phyloP scores from a whole-genome alignment of 352 stramenopile species.

The Phytophthora agathidicida region DNA sequence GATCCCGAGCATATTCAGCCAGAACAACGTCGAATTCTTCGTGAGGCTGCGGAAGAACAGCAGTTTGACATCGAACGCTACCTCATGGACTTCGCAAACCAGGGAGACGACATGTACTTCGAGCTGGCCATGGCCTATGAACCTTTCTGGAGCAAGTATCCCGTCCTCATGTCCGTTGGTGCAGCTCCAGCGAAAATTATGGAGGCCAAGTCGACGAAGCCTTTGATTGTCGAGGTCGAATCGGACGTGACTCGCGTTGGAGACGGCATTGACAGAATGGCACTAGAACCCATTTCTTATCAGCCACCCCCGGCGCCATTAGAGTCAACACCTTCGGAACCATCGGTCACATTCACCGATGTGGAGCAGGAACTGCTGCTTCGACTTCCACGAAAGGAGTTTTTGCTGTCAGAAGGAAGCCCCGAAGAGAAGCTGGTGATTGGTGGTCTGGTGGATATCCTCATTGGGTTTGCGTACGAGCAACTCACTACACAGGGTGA shows the following conservation, averaged over 20 bases:
- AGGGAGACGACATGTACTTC: slow-evolving; percentile 94
- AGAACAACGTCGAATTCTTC: slow-evolving; percentile 71
- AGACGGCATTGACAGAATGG: slow-evolving; percentile 29
- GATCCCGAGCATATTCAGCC: slow-evolving; percentile 86
- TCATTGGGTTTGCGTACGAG: slow-evolving; percentile 97
- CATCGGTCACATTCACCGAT: slow-evolving; percentile 47
- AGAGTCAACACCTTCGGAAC: neutral
- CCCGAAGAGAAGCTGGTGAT: slow-evolving; percentile 69
- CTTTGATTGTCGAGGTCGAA: slow-evolving; percentile 52
- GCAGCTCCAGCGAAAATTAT: slow-evolving; percentile 1
- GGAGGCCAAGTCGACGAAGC: slow-evolving; percentile 11
- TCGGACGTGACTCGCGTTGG: slow-evolving; percentile 27
- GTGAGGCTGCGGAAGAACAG: slow-evolving; percentile 87
- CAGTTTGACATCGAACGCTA: slow-evolving; percentile 97
- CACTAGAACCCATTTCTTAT: slow-evolving; percentile 15
- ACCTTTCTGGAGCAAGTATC: slow-evolving; percentile 88
- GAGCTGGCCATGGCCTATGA: slow-evolving; percentile 87
- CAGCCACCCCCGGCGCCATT: slow-evolving; percentile 2
- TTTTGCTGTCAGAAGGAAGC: slow-evolving; percentile 64
- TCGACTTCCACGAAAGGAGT: slow-evolving; percentile 81
- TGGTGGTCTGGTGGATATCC: slow-evolving; percentile 92
- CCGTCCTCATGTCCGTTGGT: slow-evolving; percentile 20
- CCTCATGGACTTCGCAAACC: slow-evolving; percentile 92
- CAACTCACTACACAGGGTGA: slow-evolving; percentile 95
- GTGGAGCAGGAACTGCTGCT: slow-evolving; percentile 78